phyloP scores from a whole-genome alignment of 2,329 filamentous ascomycete genomes.

The Diaporthe amygdali region DNA sequence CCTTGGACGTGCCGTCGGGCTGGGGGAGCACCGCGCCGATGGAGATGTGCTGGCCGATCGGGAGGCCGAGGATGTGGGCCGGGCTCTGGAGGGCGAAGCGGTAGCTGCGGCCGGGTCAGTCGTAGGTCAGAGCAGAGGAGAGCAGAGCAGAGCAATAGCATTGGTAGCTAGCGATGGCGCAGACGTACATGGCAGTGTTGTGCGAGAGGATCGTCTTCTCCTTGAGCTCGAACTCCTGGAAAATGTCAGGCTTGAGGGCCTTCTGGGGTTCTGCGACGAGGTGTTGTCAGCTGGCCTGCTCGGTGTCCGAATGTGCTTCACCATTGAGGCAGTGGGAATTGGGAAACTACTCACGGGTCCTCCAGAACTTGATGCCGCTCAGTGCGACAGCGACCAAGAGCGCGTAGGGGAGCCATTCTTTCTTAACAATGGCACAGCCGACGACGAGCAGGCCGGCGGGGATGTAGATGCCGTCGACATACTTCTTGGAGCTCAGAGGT shows the following conservation, averaged over 20 bases:
- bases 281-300: neutral
- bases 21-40: constrained; percentile 78
- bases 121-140: neutral
- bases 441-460: constrained; percentile 80
- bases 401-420: constrained; percentile 76
- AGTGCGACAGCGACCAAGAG: constrained; percentile 69
- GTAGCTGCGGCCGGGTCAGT: constrained; percentile 62
- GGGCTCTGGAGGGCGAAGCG: constrained; percentile 84
- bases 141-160: too few relatives aligned
- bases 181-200: constrained; percentile 89
- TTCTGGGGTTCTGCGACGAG: constrained; percentile 70
- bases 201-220: constrained; percentile 97
- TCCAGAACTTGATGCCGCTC: constrained; percentile 74
- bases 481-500: constrained; percentile 56
- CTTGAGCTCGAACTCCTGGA: constrained; percentile 91
- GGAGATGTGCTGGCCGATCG: constrained; percentile 98
- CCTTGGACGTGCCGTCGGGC: constrained; percentile 74
- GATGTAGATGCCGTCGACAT: constrained; percentile 82
- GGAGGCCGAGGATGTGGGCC: constrained; percentile 86
- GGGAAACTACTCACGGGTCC: constrained; percentile 63
- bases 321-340: neutral
- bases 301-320: neutral
- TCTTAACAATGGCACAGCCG: constrained; percentile 79
- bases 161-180: constrained; percentile 7
- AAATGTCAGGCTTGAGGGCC: constrained; percentile 83